Conservation (phyloP, 192 early-diverging fungal species). For the Obelidium mucronatum region DNA sequence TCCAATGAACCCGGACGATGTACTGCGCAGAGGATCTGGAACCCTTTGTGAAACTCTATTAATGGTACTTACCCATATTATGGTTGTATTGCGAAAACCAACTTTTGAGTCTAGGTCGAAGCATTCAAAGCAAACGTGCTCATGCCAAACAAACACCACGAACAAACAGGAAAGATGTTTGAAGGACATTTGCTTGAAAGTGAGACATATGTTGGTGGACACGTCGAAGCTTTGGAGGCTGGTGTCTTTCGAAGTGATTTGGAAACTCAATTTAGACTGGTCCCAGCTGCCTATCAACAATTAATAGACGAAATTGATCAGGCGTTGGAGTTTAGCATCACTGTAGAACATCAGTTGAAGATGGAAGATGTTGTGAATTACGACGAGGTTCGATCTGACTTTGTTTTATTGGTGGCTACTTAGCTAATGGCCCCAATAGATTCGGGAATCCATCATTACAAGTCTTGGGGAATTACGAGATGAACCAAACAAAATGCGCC, state of each 20-base stretch:
- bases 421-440: conserved; percentile 48
- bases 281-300: conserved; percentile 77
- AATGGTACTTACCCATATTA: conserved; percentile 85
- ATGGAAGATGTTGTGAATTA: conserved; percentile 88
- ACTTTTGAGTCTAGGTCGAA: conserved; percentile 67
- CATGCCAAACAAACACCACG: conserved; percentile 96
- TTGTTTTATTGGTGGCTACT: neutral
- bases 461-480: conserved; percentile 81
- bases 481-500: conserved; percentile 74
- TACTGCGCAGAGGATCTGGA: conserved; percentile 93
- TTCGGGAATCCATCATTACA: conserved; percentile 66
- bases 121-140: conserved; percentile 87
- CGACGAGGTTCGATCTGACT: conserved; percentile 69
- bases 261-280: conserved; percentile 82
- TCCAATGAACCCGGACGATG: conserved; percentile 96
- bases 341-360: conserved; percentile 77
- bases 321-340: conserved; percentile 88
- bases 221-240: conserved; percentile 99
- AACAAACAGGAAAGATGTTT: conserved; percentile 78
- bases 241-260: conserved; percentile 97
- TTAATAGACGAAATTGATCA: conserved; percentile 92
- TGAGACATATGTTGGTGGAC: conserved; percentile 98
- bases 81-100: neutral
- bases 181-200: conserved; percentile 91
- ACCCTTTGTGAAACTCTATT: conserved; percentile 95